Base-by-base conservation (phyloP, 2,329 filamentous ascomycete species). In the Phyllosticta ampelicida region DNA sequence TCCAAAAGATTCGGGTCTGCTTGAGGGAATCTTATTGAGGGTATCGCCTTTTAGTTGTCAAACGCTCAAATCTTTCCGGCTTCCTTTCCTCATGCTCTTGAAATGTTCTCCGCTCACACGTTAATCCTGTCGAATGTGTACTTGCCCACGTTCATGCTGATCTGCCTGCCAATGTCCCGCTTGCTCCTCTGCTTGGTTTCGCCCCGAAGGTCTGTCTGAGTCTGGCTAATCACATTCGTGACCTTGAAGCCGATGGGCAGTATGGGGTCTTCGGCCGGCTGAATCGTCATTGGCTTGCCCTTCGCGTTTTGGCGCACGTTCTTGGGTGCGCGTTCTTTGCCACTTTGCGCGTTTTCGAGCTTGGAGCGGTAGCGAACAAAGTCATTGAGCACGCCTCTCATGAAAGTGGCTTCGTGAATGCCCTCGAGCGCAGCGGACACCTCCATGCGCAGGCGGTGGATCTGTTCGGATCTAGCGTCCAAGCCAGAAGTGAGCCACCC, bases 71-170 rank as follows among this genome's bases (percentile, higher is more conserved):
- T 52, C 55, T 21, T 13, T 44, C 20, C 28, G 18, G 23, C 11
- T 20, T 16, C 18, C 56, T 26, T 29, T 18, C 30, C 11, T 19
- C 49, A 51, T 26, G 19, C 49, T 26, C 13, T 51, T 20, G 19
- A 51, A 20, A 5, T 19, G 9, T 18, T 26, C 9, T n/a, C 18
- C 18, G 18, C 29, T 26, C 54, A 69, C 54, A 70, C 61, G 16
- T 66, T 64, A 59, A 95, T 84, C 72, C 84, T 83, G 75, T 96
- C 90, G 63, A 92, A 80, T 52, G 87, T 89, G 74, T 96, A 96
- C 63, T 86, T 83, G 58, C 87, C 87, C 61, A 91, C 86, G 69
- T 85, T 86, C 74, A 88, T 87, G 68, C 87, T 89, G 67, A 87
- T 83, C 70, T 95, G 74, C 71, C 87, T 83, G 18, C 87, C 89